These are phyloP conservation scores for Penicillium sp. DNA, from an alignment of 2,329 filamentous ascomycete genomes.

Conservation along the genomic window DNA sequence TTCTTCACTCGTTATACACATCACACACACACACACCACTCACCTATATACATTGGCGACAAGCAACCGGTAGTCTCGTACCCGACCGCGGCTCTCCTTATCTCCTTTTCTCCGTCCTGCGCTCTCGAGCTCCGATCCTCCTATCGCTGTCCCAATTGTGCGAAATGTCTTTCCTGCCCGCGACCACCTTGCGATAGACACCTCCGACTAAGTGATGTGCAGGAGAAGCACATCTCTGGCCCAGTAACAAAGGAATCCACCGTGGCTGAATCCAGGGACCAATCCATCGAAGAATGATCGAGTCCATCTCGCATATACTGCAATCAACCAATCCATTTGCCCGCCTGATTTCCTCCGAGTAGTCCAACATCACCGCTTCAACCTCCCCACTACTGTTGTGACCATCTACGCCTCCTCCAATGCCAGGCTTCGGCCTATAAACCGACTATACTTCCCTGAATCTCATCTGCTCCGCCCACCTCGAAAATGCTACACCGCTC, in stretches of 20 bases:
- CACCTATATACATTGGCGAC: not conserved
- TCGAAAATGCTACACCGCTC: slow-evolving; percentile 35
- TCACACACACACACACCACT: not conserved
- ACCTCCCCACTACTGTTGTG: not conserved
- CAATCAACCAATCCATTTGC: slow-evolving; percentile 10
- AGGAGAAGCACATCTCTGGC: not conserved
- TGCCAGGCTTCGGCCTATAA: slow-evolving; percentile 15
- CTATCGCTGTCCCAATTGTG: slow-evolving; percentile 19
- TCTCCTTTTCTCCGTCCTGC: not conserved
- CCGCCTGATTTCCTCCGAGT: slow-evolving; percentile 6
- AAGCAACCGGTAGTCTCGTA: not conserved
- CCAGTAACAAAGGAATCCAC: not conserved
- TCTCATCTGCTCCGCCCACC: slow-evolving; percentile 6
- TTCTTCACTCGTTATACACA: slow-evolving; percentile 1
- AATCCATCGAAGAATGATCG: slow-evolving; percentile 24
- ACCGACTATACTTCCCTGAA: slow-evolving; percentile 4
- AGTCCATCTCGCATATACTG: slow-evolving; percentile 5
- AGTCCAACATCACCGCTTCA: not conserved
- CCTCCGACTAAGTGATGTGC: slow-evolving; percentile 22
- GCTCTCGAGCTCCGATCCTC: not conserved
- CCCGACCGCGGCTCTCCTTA: not conserved
- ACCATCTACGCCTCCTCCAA: slow-evolving; percentile 4
- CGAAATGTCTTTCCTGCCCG: slow-evolving; percentile 19
- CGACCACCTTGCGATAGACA: slow-evolving; percentile 20
- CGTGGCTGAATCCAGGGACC: not conserved